phyloP scores from a whole-genome alignment of 1,284 basidiomycete genomes.

The Pterulicium gracile region DNA sequence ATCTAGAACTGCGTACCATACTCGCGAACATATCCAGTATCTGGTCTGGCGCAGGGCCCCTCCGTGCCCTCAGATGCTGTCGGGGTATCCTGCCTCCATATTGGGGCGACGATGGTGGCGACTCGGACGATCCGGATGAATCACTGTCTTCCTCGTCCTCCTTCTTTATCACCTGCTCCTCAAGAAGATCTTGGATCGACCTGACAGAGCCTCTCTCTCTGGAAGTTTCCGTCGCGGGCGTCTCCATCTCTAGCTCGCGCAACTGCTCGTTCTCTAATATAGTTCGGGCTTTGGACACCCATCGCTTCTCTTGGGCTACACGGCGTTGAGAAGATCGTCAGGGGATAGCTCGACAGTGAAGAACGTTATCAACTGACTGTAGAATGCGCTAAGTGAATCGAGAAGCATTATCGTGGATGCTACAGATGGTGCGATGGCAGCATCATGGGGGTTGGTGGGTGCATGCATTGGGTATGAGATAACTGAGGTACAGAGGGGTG shows the following conservation, averaged over 20 bases:
- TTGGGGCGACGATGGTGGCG: neutral
- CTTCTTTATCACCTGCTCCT: conserved; percentile 9
- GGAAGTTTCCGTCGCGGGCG: too few relatives aligned
- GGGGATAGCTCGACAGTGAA: too few relatives aligned
- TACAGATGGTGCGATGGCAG: neutral
- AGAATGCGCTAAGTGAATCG: conserved; percentile 51
- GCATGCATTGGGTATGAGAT: too few relatives aligned
- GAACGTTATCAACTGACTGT: conserved; percentile 47
- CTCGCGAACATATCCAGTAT: conserved; percentile 59
- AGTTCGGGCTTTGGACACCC: neutral
- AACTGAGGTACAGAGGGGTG: too few relatives aligned
- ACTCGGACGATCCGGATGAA: conserved; percentile 28
- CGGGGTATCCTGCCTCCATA: too few relatives aligned
- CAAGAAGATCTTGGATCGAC: neutral
- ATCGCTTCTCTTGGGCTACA: neutral
- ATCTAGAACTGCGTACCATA: conserved; percentile 63
- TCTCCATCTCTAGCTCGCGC: too few relatives aligned
- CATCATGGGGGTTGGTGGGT: too few relatives aligned
- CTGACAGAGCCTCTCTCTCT: neutral
- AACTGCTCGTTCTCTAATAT: neutral
- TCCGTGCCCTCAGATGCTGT: neutral
- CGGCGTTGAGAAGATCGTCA: neutral
- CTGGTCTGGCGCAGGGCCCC: conserved; percentile 19
- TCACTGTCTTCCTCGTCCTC: conserved; percentile 17
- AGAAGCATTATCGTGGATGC: conserved; percentile 40